Conservation (phyloP, 2,329 filamentous ascomycete genomes). For the Sarocladiaceae sp. region DNA sequence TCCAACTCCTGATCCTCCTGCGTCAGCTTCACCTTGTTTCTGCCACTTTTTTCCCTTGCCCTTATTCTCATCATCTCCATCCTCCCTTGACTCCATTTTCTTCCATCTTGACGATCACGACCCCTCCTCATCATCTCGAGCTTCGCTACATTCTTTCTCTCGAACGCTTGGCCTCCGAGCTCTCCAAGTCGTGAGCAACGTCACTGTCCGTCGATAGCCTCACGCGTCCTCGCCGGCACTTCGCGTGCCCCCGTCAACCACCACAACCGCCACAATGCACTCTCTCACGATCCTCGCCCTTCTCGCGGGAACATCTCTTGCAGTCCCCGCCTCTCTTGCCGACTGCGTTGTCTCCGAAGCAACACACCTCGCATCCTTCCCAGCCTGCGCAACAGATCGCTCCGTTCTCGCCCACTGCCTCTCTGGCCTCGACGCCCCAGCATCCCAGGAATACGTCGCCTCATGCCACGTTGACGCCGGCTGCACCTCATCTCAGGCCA, state of each 20-base stretch:
- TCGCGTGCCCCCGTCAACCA: background rate
- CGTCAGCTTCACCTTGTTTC: slow-evolving; percentile 7
- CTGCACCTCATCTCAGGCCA: slow-evolving; percentile 24
- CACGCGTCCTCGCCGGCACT: background rate
- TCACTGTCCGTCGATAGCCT: slow-evolving; percentile 3
- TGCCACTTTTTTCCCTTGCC: background rate
- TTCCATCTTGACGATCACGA: background rate
- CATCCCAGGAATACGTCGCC: slow-evolving; percentile 27
- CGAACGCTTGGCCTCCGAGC: too few relatives aligned
- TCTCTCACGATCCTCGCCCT: slow-evolving; percentile 20
- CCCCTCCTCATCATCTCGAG: too few relatives aligned
- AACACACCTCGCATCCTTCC: slow-evolving; percentile 30
- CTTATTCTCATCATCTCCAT: background rate
- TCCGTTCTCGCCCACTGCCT: slow-evolving; percentile 38
- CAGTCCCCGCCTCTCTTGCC: slow-evolving; percentile 34
- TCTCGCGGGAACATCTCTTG: slow-evolving; percentile 13
- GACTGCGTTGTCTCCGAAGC: slow-evolving; percentile 35
- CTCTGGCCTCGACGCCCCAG: slow-evolving; percentile 22
- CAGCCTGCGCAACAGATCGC: slow-evolving; percentile 36
- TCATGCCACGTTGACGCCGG: slow-evolving; percentile 28
- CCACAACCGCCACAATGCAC: background rate
- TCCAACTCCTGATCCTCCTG: background rate
- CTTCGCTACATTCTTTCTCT: too few relatives aligned
- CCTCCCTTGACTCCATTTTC: background rate
- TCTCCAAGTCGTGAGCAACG: too few relatives aligned